Evolutionary conservation across 441 rosid species (phyloP), one percentile per base, ranked within the genome.

Genomic region (Pelargonium fulgidum): DNA sequence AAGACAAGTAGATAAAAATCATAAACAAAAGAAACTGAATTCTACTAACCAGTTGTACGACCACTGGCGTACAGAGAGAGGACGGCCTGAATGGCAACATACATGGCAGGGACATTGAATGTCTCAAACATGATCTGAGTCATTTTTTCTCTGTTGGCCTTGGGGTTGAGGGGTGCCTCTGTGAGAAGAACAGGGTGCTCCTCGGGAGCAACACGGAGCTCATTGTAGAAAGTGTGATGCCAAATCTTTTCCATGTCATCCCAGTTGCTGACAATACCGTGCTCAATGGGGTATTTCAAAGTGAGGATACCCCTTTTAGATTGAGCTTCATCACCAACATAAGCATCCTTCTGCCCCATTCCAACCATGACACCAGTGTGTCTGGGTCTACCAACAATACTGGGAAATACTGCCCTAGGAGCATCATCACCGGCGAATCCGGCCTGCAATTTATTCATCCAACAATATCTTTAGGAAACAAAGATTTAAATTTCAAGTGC

Each of bases 291-390:
- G 0, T 29, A 29, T 3, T 29, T 29, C 36, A 29, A 29, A 3
- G 36, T 29, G 36, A 29, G 74, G 74, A 71, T 71, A 71, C 74
- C 74, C 41, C 74, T 71, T 65, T 71, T 71, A 14, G 88, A 82
- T 61, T 84, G 88, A 41, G 88, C 89, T 75, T 87, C 88, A 19
- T 87, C 86, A 65, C 89, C 86, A 17, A 81, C 78, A 66, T 29
- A 29, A 4, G 36, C 36, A 29, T 29, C 36, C 5, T 81, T 87
- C 71, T 87, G 87, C 39, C 85, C 89, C 84, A 81, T 83, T 12
- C 88, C 90, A 62, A 87, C 85, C 87, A 85, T 84, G 62, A 84
- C 90, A 77, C 85, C 86, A 44, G 84, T 87, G 81, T 87, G 86
- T 54, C 88, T 72, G 0, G 87, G 91, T 63, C 87, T 68, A 42